Percentiles rank a stretch among this genome's conserved stretches.
Conservation (phyloP, 1,284 basidiomycete genomes). For the Moesziomyces antarcticus region DNA sequence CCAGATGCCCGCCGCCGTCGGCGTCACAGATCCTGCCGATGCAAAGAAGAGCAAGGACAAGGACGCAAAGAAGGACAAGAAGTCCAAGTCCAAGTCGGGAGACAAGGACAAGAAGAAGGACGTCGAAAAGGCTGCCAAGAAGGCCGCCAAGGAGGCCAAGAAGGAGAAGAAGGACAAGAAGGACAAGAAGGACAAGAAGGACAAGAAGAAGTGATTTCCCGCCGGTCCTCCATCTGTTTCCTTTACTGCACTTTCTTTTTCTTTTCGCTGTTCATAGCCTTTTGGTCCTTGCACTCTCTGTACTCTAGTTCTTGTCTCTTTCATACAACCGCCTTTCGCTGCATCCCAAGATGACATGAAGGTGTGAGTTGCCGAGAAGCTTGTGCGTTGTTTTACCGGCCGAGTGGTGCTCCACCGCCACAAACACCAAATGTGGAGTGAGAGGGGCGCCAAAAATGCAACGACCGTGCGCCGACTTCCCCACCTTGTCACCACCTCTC, state of each 20-base stretch:
- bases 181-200: conserved; percentile 45
- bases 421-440: conserved; percentile 11
- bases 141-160: conserved; percentile 54
- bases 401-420: conserved; percentile 12
- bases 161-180: conserved; percentile 59
- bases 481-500: not conserved
- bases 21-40: conserved; percentile 54
- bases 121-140: conserved; percentile 62
- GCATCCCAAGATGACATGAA: too few species aligned
- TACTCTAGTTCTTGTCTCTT: conserved; percentile 31
- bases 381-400: conserved; percentile 6
- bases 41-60: conserved; percentile 73
- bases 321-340: not conserved
- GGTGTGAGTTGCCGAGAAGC: too few species aligned
- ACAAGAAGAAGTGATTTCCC: conserved; percentile 22
- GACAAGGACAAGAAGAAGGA: conserved; percentile 54
- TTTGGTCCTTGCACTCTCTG: conserved; percentile 12
- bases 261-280: conserved; percentile 19
- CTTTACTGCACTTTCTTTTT: not conserved
- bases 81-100: conserved; percentile 69
- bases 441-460: conserved; percentile 6
- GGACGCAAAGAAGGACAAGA: conserved; percentile 77
- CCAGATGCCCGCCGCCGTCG: conserved; percentile 70
- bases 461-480: conserved; percentile 7
- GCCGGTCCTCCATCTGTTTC: not conserved